A percentile compares a stretch with the other conserved stretches of the same genome.
Conservation (phyloP, 345 rosid species). For the Lepidium africanum region DNA sequence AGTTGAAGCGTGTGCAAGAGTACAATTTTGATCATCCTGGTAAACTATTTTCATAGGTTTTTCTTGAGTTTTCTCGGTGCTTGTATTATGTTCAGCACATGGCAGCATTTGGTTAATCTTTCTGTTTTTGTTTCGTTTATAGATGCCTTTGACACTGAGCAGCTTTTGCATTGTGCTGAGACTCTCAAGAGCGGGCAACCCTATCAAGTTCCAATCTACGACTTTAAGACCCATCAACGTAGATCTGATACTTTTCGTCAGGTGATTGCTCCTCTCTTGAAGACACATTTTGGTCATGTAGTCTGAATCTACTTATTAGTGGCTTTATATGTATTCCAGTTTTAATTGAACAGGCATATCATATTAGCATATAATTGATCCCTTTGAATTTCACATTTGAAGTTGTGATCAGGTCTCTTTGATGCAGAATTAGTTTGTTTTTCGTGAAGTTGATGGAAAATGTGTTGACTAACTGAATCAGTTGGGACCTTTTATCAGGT, state of each 20-base stretch:
- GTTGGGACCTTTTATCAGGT: slow-evolving; percentile 42
- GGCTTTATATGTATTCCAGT: background rate
- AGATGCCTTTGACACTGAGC: slow-evolving; percentile 98
- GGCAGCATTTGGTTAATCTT: background rate
- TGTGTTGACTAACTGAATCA: background rate
- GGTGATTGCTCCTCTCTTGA: slow-evolving; percentile 32
- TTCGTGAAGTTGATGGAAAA: background rate
- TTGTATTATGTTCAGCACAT: background rate
- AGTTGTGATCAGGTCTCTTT: background rate
- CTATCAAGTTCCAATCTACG: slow-evolving; percentile 84
- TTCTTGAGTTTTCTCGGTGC: background rate
- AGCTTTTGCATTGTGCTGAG: slow-evolving; percentile 76
- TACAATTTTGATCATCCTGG: slow-evolving; percentile 99
- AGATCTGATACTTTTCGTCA: slow-evolving; percentile 76
- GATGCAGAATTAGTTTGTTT: background rate
- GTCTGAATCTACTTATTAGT: background rate
- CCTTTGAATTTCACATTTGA: background rate
- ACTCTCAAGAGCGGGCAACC: slow-evolving; percentile 67
- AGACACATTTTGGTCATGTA: background rate
- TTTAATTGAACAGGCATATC: background rate
- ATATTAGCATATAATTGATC: background rate
- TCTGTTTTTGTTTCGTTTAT: slow-evolving; percentile 16
- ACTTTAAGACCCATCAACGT: slow-evolving; percentile 82
- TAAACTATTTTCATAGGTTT: slow-evolving; percentile 3
- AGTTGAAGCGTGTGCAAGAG: slow-evolving; percentile 72